Percentiles rank a stretch among this genome's conserved stretches.
Conservation (phyloP, 2,329 filamentous ascomycete genomes). For the Colletotrichum graminicola region DNA sequence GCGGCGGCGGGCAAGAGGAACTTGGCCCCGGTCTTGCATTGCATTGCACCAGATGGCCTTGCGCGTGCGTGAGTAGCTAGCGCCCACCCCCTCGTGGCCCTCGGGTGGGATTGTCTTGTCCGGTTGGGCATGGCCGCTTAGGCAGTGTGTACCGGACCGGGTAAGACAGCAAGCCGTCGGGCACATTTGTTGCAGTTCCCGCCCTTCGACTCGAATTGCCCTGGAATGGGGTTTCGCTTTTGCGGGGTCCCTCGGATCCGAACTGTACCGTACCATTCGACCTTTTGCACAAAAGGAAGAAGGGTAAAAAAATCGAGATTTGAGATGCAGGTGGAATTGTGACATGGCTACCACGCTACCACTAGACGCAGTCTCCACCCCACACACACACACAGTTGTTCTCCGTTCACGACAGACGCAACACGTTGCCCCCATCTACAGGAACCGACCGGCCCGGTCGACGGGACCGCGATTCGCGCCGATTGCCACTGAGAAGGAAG, state of each 20-base stretch:
- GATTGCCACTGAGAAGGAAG: background rate
- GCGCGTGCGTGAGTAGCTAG: background rate
- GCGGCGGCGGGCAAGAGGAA: background rate
- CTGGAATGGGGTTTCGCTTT: background rate
- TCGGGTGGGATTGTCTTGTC: slow-evolving; percentile 3
- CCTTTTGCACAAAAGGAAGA: background rate
- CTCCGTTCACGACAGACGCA: background rate
- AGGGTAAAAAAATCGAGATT: background rate
- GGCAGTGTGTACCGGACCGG: background rate
- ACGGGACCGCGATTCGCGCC: slow-evolving; percentile 6
- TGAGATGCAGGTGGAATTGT: background rate
- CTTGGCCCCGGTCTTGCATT: slow-evolving; percentile 25
- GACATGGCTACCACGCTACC: background rate
- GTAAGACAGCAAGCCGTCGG: background rate
- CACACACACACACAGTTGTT: background rate
- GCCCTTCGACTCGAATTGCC: slow-evolving; percentile 4
- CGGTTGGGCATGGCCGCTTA: background rate
- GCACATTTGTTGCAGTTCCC: background rate
- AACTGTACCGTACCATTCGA: background rate
- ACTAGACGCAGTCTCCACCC: background rate
- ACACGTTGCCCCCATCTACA: background rate
- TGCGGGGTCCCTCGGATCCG: background rate
- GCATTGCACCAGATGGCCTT: slow-evolving; percentile 37
- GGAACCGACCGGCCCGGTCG: slow-evolving; percentile 5
- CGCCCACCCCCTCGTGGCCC: background rate